Percentiles rank a stretch among this genome's conserved stretches.
phyloP scores from a whole-genome alignment of 2,329 filamentous ascomycete species.

The Pestalotiopsis sp. region DNA sequence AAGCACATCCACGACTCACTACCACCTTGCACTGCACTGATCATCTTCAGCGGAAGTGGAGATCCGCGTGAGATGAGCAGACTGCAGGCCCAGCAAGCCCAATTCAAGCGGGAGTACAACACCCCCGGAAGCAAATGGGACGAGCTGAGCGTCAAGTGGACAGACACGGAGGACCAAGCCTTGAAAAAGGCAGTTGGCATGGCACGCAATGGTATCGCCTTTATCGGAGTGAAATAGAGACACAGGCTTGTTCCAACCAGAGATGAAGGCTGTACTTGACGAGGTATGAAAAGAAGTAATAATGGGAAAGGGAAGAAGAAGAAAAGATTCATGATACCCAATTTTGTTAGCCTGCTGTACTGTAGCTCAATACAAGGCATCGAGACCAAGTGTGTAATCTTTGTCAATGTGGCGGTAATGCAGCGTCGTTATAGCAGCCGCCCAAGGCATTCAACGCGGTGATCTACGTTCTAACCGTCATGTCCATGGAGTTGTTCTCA shows the following conservation, averaged over 20 bases:
- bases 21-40: slow-evolving; percentile 65
- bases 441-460: too few species aligned
- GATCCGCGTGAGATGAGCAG: slow-evolving; percentile 68
- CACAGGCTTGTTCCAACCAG: neutral
- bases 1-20: slow-evolving; percentile 57
- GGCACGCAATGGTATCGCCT: slow-evolving; percentile 65
- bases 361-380: neutral
- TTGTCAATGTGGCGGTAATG: too few species aligned
- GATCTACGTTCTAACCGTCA: too few species aligned
- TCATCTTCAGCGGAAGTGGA: slow-evolving; percentile 67
- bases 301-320: neutral
- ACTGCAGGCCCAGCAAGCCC: slow-evolving; percentile 60
- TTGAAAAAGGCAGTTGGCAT: slow-evolving; percentile 57
- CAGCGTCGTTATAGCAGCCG: too few species aligned
- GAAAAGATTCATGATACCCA: slow-evolving; percentile 8
- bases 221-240: slow-evolving; percentile 62
- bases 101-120: slow-evolving; percentile 67
- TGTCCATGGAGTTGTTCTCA: too few species aligned
- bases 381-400: too few species aligned
- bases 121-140: slow-evolving; percentile 67
- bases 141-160: slow-evolving; percentile 67
- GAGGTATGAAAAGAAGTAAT: neutral
- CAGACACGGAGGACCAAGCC: slow-evolving; percentile 65
- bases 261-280: neutral
- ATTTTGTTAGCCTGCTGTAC: slow-evolving; percentile 1